Base-by-base conservation (phyloP, 306 rosid genomes). In the Cyclanthera cordifolia region DNA sequence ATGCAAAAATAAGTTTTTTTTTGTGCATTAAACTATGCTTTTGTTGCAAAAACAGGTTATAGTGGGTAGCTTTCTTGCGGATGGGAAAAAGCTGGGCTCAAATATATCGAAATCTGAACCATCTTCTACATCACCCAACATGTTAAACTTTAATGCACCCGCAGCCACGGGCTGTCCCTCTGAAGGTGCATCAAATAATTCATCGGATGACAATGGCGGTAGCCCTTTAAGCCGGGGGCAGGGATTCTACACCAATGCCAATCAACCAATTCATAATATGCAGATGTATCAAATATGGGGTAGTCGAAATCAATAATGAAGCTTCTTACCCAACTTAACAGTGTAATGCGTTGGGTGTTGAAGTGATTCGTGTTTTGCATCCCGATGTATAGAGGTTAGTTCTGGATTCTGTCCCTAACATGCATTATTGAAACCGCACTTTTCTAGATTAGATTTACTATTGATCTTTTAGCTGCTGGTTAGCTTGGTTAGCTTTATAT, bases 51-150 rank as follows among this genome's bases (percentile, higher is more conserved):
- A 72, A 25, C 91, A 93, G 96, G 85, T 90, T 54, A 78, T 86
- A 30, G 82, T 88, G 68, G 96, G 91, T 52, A 82, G 94, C 82
- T 90, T 90, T 70, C 64, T 83, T 30, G 80, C 55, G 45, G 91
- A 85, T 5, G 85, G 82, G 52, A 87, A 83, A 73, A 86, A 82
- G 74, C 58, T 79, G 0, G 74, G 76, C 85, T 57, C 89, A 10
- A 80, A 41, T 46, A 54, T 76, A 41, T 34, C 15, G 73, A 84
- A 83, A 70, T 82, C 86, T 0, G 87, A 85, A 45, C 70, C 78
- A 2, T 73, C 94, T 46, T 72, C 91, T 5, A 50, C 87, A 6
- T 70, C 82, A 21, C 69, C 89, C 8, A 88, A 84, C 52, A 77
- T 80, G 86, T 69, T 90, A 43, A 81, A 72, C 81, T 87, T 87